Evolutionary conservation across 2,329 filamentous ascomycete species (phyloP).

Genomic region (Nothomitra cinnamomea): DNA sequence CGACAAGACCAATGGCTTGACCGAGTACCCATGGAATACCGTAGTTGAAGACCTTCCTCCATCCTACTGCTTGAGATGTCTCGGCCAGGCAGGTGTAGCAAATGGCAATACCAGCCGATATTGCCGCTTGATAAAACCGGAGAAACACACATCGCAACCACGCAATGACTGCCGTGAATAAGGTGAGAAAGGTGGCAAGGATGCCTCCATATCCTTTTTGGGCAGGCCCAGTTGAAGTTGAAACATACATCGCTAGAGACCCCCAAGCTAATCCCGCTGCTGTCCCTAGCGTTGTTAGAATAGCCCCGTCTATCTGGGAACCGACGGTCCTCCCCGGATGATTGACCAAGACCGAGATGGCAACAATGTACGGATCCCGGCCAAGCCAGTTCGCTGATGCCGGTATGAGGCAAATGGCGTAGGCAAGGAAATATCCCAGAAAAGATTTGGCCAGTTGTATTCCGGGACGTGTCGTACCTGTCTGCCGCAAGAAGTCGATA

Average conservation of each 20-base stretch:
- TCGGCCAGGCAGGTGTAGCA: constrained; percentile 36
- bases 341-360: constrained; percentile 38
- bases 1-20: constrained; percentile 33
- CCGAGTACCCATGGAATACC: constrained; percentile 39
- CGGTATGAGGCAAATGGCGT: constrained; percentile 37
- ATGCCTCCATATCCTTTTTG: constrained; percentile 35
- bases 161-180: constrained; percentile 35
- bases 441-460: constrained; percentile 36
- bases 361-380: constrained; percentile 37
- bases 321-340: constrained; percentile 39
- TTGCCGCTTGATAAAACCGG: constrained; percentile 36
- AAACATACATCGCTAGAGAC: constrained; percentile 34
- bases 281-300: constrained; percentile 36
- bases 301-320: constrained; percentile 37
- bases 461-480: constrained; percentile 31
- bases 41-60: constrained; percentile 34
- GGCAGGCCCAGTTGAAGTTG: constrained; percentile 31
- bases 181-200: constrained; percentile 35
- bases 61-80: constrained; percentile 27
- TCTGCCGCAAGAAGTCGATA: constrained; percentile 18
- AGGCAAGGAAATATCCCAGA: constrained; percentile 38
- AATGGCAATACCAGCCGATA: constrained; percentile 38
- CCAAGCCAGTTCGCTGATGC: constrained; percentile 33
- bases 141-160: constrained; percentile 38
- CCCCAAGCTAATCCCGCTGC: constrained; percentile 39